phyloP scores from a whole-genome alignment of 768 basidiomycete species.

The Mycena vitilis region DNA sequence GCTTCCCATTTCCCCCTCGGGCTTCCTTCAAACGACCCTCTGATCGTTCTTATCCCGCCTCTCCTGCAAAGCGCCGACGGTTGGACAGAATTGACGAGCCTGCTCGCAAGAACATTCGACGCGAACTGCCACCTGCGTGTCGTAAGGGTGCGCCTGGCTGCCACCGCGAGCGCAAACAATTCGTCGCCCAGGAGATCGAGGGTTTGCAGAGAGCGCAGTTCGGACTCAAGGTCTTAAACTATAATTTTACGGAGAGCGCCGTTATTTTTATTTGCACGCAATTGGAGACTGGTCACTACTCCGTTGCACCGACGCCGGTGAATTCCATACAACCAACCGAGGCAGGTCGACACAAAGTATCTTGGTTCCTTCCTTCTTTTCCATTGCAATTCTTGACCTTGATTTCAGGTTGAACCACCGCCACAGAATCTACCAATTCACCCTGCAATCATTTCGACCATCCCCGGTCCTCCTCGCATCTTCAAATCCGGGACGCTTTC shows the following conservation, averaged over 20 bases:
- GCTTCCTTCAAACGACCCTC: constrained; percentile 24
- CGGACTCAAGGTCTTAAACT: constrained; percentile 16
- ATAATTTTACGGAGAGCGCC: not conserved
- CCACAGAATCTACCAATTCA: not conserved
- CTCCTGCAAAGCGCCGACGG: constrained; percentile 27
- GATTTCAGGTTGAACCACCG: constrained; percentile 24
- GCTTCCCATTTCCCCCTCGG: not conserved
- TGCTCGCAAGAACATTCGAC: constrained; percentile 11
- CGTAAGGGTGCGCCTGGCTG: constrained; percentile 18
- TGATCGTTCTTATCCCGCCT: constrained; percentile 17
- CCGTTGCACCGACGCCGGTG: constrained; percentile 25
- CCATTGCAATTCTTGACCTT: not conserved
- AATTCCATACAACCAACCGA: not conserved
- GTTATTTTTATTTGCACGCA: constrained; percentile 19
- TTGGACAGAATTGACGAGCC: constrained; percentile 1
- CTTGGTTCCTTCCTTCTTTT: not conserved
- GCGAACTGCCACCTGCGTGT: constrained; percentile 26
- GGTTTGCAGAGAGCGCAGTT: constrained; percentile 17
- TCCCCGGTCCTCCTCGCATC: constrained; percentile 26
- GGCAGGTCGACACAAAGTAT: constrained; percentile 18
- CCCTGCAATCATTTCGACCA: constrained; percentile 9
- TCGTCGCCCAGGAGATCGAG: constrained; percentile 26
- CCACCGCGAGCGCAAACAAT: constrained; percentile 16
- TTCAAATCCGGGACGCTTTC: constrained; percentile 35
- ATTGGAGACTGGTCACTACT: constrained; percentile 24